These are phyloP conservation scores for Aspergillus unguis DNA, from an alignment of 2,329 filamentous ascomycete species.

Conservation along the genomic window DNA sequence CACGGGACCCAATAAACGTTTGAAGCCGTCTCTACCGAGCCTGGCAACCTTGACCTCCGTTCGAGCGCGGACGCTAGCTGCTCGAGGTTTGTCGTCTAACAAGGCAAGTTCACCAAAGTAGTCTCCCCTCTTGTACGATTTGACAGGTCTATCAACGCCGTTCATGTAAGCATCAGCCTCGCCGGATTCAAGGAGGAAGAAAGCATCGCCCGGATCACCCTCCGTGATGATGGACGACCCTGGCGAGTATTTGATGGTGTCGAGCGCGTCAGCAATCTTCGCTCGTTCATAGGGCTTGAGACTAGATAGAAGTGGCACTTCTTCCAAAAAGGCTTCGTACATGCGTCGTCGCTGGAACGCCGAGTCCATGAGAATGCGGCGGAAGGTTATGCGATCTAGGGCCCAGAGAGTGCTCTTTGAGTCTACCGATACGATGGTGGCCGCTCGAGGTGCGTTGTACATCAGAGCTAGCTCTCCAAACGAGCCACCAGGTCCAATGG, in stretches of 20 bases:
- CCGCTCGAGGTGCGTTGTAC: conserved; percentile 96
- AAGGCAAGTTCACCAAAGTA: conserved; percentile 96
- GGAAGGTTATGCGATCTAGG: conserved; percentile 91
- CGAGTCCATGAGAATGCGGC: conserved; percentile 95
- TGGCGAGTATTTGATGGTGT: conserved; percentile 78
- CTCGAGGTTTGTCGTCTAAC: conserved; percentile 87
- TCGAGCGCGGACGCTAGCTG: conserved; percentile 79
- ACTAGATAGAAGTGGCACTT: conserved; percentile 78
- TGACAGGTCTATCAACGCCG: conserved; percentile 67
- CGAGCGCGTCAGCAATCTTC: conserved; percentile 95
- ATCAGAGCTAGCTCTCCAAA: conserved; percentile 97
- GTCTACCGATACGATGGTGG: conserved; percentile 84
- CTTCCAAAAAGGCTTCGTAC: conserved; percentile 95
- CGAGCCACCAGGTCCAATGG: conserved; percentile 81
- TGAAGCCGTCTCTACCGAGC: conserved; percentile 90
- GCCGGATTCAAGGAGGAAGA: conserved; percentile 85
- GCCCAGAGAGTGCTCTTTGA: conserved; percentile 82
- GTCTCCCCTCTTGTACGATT: conserved; percentile 83
- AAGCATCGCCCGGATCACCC: conserved; percentile 85
- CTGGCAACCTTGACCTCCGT: conserved; percentile 91
- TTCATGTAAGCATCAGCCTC: conserved; percentile 83
- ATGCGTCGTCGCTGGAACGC: conserved; percentile 93
- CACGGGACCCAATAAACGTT: conserved; percentile 85
- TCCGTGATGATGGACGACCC: conserved; percentile 84
- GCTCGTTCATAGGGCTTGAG: conserved; percentile 90